Conservation (phyloP, 306 rosid genomes). For the Lathyrus aphaca region DNA sequence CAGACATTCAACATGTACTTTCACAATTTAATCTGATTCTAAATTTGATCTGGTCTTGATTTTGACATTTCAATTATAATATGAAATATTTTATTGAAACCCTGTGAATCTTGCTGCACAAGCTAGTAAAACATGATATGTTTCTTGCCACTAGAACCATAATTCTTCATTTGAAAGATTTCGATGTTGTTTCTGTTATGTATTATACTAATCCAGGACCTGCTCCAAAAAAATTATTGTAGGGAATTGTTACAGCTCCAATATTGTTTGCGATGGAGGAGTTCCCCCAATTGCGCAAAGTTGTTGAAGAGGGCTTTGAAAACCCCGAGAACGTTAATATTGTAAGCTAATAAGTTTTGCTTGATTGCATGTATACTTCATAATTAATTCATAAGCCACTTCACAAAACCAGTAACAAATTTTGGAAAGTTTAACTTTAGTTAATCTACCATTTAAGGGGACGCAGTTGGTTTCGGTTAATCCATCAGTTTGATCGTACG, state of each 20-base stretch:
- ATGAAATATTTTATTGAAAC: constrained; percentile 23
- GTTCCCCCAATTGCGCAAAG: constrained; percentile 76
- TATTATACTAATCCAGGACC: constrained; percentile 9
- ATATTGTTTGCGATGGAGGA: constrained; percentile 95
- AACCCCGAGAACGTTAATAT: constrained; percentile 69
- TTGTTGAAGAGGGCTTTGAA: constrained; percentile 76
- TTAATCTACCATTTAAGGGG: constrained; percentile 11
- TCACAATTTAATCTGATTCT: constrained; percentile 15
- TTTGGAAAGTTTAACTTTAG: neutral
- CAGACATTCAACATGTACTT: constrained; percentile 87
- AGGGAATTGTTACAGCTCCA: constrained; percentile 97
- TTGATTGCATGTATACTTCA: constrained; percentile 31
- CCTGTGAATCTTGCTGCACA: constrained; percentile 12
- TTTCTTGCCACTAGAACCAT: neutral
- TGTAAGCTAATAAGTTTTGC: constrained; percentile 56
- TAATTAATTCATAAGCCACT: constrained; percentile 18
- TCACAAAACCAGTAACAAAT: constrained; percentile 12
- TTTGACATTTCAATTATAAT: constrained; percentile 20
- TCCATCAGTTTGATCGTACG: constrained; percentile 9
- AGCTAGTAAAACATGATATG: constrained; percentile 8
- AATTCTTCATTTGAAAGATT: constrained; percentile 1
- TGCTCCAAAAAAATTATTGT: constrained; percentile 37
- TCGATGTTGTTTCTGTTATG: neutral
- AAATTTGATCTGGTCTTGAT: constrained; percentile 16
- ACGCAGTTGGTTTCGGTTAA: neutral